phyloP scores from a whole-genome alignment of 179 eudicot genomes.

The Amaranthus tricolor region DNA sequence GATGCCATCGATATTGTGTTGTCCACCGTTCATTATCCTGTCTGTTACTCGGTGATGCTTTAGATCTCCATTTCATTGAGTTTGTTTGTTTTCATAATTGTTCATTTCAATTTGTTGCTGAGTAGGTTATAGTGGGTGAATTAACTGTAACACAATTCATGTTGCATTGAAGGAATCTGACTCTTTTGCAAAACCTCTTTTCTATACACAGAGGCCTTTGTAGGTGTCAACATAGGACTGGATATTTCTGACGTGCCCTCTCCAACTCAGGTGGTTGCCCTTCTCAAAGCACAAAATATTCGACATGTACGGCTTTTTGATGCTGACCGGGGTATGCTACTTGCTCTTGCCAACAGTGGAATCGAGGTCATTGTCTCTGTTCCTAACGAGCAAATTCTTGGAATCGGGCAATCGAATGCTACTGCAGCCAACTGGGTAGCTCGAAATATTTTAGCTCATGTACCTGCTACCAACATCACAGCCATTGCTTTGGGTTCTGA shows the following conservation, averaged over 20 bases:
- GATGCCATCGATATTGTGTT: no score
- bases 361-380: constrained; percentile 65
- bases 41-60: no score
- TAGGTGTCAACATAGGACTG: constrained; percentile 90
- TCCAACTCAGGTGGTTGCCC: constrained; percentile 84
- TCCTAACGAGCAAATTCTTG: constrained; percentile 79
- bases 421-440: constrained; percentile 91
- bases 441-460: constrained; percentile 76
- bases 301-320: constrained; percentile 69
- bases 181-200: no score
- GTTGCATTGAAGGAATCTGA: no score
- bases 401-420: constrained; percentile 79
- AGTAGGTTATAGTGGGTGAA: no score
- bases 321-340: constrained; percentile 75
- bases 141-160: no score
- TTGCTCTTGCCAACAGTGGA: constrained; percentile 77
- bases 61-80: no score
- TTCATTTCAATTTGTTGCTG: no score
- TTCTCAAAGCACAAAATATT: constrained; percentile 77
- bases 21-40: no score
- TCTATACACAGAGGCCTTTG: constrained; percentile 57
- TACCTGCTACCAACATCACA: constrained; percentile 80
- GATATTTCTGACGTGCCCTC: constrained; percentile 82
- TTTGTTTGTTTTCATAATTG: no score
- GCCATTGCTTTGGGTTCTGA: constrained; percentile 79